A percentile compares a stretch with the other conserved stretches of the same genome.
Evolutionary conservation across 305 asterid genomes (phyloP).

Genomic region (Fraxinus platypoda): DNA sequence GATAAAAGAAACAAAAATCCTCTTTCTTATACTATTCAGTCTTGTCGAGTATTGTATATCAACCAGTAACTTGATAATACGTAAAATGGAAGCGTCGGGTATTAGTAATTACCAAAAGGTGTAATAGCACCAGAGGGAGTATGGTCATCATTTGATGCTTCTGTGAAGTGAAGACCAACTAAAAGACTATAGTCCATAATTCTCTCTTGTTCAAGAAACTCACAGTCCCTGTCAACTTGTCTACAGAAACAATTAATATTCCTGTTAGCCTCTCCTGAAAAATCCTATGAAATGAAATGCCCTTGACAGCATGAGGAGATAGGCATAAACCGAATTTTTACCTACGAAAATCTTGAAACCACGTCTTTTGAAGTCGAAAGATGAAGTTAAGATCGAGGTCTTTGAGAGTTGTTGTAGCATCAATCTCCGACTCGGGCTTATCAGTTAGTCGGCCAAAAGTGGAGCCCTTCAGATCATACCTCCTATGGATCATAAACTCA

Average conservation of each 20-base stretch:
- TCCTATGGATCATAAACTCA: conserved; percentile 63
- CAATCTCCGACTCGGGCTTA: conserved; percentile 89
- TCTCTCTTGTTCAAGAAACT: conserved; percentile 86
- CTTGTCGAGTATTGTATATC: not conserved
- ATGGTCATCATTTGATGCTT: conserved; percentile 45
- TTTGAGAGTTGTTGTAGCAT: conserved; percentile 87
- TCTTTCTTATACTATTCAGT: not conserved
- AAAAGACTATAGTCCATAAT: conserved; percentile 93
- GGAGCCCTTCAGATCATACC: conserved; percentile 88
- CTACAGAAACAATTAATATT: conserved; percentile 35
- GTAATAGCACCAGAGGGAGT: conserved; percentile 46
- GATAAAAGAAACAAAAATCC: not conserved
- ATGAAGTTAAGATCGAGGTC: conserved; percentile 91
- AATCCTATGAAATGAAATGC: not conserved
- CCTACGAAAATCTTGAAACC: conserved; percentile 94
- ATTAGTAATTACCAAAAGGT: conserved; percentile 49
- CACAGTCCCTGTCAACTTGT: conserved; percentile 90
- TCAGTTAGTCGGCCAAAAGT: conserved; percentile 93
- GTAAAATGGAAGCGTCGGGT: not conserved
- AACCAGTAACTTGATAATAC: not conserved
- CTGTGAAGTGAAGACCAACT: conserved; percentile 85
- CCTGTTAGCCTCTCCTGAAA: not conserved
- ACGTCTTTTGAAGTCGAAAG: conserved; percentile 70
- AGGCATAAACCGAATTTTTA: conserved; percentile 6
- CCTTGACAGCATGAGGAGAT: not conserved